Conservation (phyloP, 768 basidiomycete species). For the Coprinopsis marcescibilis region DNA sequence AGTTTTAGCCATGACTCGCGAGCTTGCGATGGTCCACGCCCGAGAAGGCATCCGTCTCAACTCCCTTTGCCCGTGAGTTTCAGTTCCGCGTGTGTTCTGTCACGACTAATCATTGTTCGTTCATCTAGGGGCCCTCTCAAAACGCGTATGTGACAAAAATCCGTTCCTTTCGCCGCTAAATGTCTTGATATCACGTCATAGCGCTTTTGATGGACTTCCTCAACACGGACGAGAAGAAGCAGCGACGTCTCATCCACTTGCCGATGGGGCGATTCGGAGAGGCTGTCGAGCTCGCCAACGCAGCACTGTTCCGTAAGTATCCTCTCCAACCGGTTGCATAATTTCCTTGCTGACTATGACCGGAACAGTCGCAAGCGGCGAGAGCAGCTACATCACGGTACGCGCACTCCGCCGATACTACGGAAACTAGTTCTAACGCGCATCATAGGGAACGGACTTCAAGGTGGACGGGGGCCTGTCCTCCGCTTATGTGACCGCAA, state of each 20-base stretch:
- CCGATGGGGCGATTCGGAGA: constrained; percentile 98
- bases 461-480: constrained; percentile 93
- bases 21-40: constrained; percentile 97
- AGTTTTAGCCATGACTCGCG: constrained; percentile 97
- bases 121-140: constrained; percentile 79
- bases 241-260: constrained; percentile 83
- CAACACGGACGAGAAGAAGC: constrained; percentile 90
- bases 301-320: constrained; percentile 83
- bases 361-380: constrained; percentile 75
- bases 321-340: constrained; percentile 1
- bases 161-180: neutral
- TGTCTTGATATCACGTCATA: constrained; percentile 23
- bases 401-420: constrained; percentile 18
- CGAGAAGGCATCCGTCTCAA: constrained; percentile 95
- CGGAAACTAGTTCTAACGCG: constrained; percentile 6
- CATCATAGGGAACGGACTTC: constrained; percentile 77
- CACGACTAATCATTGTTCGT: constrained; percentile 8
- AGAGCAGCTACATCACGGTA: constrained; percentile 95
- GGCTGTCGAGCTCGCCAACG: constrained; percentile 91
- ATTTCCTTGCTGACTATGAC: constrained; percentile 19
- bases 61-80: constrained; percentile 86
- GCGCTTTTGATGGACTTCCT: constrained; percentile 98
- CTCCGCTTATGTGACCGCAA: constrained; percentile 87
- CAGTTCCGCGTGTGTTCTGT: constrained; percentile 5
- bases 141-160: constrained; percentile 59